Percentiles rank a stretch among this genome's conserved stretches.
These are phyloP conservation scores for Waitea zeae DNA, from an alignment of 1,284 basidiomycete species.

Conservation along the genomic window DNA sequence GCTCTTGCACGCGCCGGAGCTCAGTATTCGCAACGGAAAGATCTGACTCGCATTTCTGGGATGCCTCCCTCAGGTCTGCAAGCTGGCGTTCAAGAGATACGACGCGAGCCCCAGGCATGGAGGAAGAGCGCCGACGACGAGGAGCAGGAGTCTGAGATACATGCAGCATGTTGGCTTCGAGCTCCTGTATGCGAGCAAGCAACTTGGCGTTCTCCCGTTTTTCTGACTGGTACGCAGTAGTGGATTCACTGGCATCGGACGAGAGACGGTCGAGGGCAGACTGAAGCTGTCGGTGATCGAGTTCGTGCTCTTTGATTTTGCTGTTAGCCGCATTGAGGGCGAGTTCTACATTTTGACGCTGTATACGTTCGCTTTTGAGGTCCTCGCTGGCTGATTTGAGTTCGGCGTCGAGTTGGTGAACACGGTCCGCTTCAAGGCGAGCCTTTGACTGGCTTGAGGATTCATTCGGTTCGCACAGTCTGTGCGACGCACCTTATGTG, in stretches of 20 bases:
- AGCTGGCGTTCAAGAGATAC: constrained; percentile 37
- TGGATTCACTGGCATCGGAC: constrained; percentile 28
- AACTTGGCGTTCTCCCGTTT: constrained; percentile 11
- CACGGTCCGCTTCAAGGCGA: constrained; percentile 30
- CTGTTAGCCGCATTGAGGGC: constrained; percentile 29
- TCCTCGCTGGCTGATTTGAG: constrained; percentile 30
- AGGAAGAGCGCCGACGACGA: constrained; percentile 17
- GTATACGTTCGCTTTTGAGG: constrained; percentile 34
- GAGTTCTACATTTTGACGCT: constrained; percentile 32
- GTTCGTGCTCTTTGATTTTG: constrained; percentile 30
- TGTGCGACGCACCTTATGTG: constrained; percentile 36
- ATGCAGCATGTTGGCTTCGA: constrained; percentile 28
- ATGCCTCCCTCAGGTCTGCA: constrained; percentile 21
- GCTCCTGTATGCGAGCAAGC: constrained; percentile 27
- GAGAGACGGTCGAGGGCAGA: constrained; percentile 38
- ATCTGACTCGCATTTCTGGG: constrained; percentile 24
- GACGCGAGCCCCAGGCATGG: constrained; percentile 28
- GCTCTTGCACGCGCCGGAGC: constrained; percentile 25
- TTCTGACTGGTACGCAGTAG: constrained; percentile 23
- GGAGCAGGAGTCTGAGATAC: constrained; percentile 12
- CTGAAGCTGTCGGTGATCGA: constrained; percentile 34
- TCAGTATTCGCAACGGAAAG: constrained; percentile 25
- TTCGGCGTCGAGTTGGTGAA: constrained; percentile 32
- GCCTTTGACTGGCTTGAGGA: constrained; percentile 3
- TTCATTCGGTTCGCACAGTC: constrained; percentile 3